Conservation (phyloP, 2,329 filamentous ascomycete genomes). For the Tolypocladium sp. region DNA sequence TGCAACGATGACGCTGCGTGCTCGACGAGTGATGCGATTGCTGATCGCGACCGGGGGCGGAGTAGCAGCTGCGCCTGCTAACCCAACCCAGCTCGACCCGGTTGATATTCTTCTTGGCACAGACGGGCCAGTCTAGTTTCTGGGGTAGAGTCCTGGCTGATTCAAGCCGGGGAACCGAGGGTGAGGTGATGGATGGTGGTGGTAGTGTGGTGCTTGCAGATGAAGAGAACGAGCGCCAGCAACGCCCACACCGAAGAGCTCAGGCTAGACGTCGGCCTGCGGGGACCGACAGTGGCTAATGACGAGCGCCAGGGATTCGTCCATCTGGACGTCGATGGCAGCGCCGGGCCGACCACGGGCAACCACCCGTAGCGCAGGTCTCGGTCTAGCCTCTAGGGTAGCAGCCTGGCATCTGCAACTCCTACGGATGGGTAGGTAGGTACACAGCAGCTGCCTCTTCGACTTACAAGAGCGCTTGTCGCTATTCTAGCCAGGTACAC, state of each 20-base stretch:
- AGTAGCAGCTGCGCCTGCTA: background rate
- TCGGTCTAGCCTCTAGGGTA: background rate
- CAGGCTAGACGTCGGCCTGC: background rate
- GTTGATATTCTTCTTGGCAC: background rate
- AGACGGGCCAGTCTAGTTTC: background rate
- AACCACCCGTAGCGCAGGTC: background rate
- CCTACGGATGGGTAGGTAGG: background rate
- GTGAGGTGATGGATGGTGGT: background rate
- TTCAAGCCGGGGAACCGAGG: background rate
- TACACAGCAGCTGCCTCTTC: background rate
- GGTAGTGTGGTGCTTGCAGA: background rate
- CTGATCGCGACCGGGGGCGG: background rate
- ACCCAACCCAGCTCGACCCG: background rate
- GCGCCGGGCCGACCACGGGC: background rate
- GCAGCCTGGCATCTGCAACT: background rate
- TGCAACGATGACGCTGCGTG: background rate
- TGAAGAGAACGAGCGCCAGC: background rate
- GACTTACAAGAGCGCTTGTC: no score
- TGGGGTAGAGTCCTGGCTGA: background rate
- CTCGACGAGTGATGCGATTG: background rate
- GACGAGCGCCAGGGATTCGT: background rate
- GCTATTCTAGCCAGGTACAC: no score
- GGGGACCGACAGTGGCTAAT: background rate
- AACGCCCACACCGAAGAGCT: background rate
- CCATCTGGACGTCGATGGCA: background rate